Base-by-base conservation (phyloP, 495 filamentous ascomycete species). In the Aspergillus bertholletiae region DNA sequence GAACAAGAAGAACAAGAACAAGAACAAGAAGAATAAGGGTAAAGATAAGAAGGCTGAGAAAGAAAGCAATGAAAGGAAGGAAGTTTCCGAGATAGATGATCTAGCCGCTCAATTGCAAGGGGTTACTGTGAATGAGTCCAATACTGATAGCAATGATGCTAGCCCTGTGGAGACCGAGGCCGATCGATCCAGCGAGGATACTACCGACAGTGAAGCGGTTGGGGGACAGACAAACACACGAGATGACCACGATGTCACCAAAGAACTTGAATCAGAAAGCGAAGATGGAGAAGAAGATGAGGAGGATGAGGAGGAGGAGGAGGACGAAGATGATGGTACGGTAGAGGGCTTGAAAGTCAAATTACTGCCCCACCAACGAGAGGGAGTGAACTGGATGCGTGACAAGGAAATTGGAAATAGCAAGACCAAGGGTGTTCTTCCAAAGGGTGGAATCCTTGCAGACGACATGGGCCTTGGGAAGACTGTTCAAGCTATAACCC, bases 401-500 rank as follows among this genome's bases (percentile, higher is more conserved):
- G 86, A 88, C 30, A 89, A 94, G 57, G 94, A 98, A 67, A 84
- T 87, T 11, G 90, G 92, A 2, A 80, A 80, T 2, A 80, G 84
- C 27, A 95, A 89, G 67, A 84, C 81, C 54, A 81, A 78, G 53
- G 90, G 89, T 2, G 85, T 86, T 15, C 76, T 90, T 7, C 88
- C 91, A 1, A 92, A 92, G 63, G 92, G 92, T 37, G 91, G 91
- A 21, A 92, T 96, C 51, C 79, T 94, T 43, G 92, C 90, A 23
- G 90, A 96, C 64, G 90, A 92, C 49, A 97, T 97, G 93, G 93
- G 93, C 22, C 75, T 97, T 24, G 93, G 93, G 46, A 97, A 97
- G 74, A 97, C 93, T 1, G 89, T 98, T 43, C 88, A 92, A 54
- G 83, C 90, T 15, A 77, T 98, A 28, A 86, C 94, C 2, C 78